phyloP scores from a whole-genome alignment of 305 asterid genomes.

The Caryopteris hybrid region DNA sequence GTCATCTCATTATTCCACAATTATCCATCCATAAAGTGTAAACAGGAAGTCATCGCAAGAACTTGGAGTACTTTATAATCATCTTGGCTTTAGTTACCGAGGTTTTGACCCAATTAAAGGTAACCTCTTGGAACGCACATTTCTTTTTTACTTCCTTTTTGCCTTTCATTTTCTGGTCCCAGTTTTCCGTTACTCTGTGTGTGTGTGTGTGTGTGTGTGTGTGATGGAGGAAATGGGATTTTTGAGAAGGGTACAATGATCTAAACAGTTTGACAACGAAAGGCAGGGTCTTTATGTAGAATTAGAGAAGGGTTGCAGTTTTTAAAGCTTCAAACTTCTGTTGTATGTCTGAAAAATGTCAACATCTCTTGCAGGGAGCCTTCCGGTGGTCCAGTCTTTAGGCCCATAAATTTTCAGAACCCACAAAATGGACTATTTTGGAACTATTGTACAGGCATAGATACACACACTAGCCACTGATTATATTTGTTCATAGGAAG shows the following conservation, averaged over 20 bases:
- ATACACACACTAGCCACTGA: too few species aligned
- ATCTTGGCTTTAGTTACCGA: slow-evolving; percentile 2
- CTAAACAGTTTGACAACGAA: slow-evolving; percentile 18
- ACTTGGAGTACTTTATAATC: neutral
- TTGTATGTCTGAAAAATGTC: slow-evolving; percentile 5
- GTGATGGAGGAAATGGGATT: neutral
- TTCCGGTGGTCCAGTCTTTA: too few species aligned
- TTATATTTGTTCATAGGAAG: too few species aligned
- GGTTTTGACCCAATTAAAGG: slow-evolving; percentile 24
- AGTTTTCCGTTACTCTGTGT: slow-evolving; percentile 3
- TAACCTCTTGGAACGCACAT: slow-evolving; percentile 6
- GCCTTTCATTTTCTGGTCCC: slow-evolving; percentile 26
- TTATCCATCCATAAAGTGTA: neutral
- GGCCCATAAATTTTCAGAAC: too few species aligned
- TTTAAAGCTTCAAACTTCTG: neutral
- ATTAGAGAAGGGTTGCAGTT: neutral
- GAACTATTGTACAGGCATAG: too few species aligned
- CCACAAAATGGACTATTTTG: too few species aligned
- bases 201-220: neutral
- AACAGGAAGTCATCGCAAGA: slow-evolving; percentile 8
- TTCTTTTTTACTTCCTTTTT: neutral
- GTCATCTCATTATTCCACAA: slow-evolving; percentile 21
- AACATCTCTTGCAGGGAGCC: slow-evolving; percentile 6
- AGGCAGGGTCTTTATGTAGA: slow-evolving; percentile 15
- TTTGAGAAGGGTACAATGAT: slow-evolving; percentile 8